Conservation (phyloP, 176 grass and related monocot genomes). For the Carex parvula region DNA sequence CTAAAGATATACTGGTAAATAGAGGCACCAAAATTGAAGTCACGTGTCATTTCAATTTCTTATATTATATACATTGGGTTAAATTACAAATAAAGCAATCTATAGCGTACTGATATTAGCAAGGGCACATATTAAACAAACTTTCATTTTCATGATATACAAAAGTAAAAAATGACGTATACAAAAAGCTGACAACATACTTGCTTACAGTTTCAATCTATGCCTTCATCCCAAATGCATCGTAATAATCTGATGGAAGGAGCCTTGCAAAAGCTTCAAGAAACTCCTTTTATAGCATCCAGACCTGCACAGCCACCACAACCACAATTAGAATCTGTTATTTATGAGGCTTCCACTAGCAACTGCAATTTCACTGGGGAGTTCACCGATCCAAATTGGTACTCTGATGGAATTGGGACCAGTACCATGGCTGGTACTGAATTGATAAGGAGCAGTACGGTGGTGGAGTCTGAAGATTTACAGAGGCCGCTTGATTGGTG, state of each 20-base stretch:
- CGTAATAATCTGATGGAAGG: background rate
- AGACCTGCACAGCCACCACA: background rate
- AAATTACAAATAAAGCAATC: background rate
- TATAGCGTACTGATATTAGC: background rate
- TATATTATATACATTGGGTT: background rate
- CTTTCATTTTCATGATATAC: background rate
- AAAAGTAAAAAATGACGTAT: background rate
- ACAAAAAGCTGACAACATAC: background rate
- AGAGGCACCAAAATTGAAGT: background rate
- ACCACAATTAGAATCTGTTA: conserved; percentile 1
- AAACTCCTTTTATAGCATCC: background rate
- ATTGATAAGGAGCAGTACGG: background rate
- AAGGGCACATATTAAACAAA: background rate
- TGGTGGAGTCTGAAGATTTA: conserved; percentile 26
- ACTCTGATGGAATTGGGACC: conserved; percentile 3
- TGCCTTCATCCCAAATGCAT: conserved; percentile 6
- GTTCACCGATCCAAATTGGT: conserved; percentile 31
- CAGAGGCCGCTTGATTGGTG: conserved; percentile 34
- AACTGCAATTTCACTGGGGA: conserved; percentile 23
- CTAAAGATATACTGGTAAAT: background rate
- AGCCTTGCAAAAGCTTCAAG: conserved; percentile 7
- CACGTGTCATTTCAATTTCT: background rate
- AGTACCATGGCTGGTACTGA: background rate
- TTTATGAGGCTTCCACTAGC: conserved; percentile 14
- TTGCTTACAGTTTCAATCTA: background rate